Evolutionary conservation across 768 basidiomycete species (phyloP).

Genomic region (Auricularia heimuer): DNA sequence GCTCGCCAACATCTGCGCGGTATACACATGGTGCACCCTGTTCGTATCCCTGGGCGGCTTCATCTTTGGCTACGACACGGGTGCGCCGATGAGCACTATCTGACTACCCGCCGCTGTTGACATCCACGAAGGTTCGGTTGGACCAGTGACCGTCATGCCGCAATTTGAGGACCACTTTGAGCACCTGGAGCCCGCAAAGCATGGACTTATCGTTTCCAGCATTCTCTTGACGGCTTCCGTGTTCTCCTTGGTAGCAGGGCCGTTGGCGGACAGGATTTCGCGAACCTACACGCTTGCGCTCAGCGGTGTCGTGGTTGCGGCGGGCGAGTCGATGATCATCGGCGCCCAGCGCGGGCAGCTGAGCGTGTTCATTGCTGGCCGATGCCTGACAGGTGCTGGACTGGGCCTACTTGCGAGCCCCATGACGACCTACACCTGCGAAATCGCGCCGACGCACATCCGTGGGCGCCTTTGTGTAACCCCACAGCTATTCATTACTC

Average conservation of each 20-base stretch:
- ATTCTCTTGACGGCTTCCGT: constrained; percentile 34
- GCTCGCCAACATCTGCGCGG: neutral
- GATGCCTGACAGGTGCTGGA: constrained; percentile 37
- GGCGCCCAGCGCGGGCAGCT: constrained; percentile 26
- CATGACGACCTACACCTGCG: constrained; percentile 28
- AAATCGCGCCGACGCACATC: constrained; percentile 33
- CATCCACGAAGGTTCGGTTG: constrained; percentile 20
- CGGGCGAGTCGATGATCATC: constrained; percentile 29
- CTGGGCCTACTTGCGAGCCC: constrained; percentile 37
- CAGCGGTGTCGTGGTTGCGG: constrained; percentile 32
- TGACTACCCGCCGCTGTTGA: neutral
- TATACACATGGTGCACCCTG: constrained; percentile 21
- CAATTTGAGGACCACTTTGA: constrained; percentile 33
- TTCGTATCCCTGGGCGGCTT: constrained; percentile 26
- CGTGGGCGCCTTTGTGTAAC: constrained; percentile 32
- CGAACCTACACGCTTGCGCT: constrained; percentile 36
- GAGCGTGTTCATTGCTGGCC: constrained; percentile 31
- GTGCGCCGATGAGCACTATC: constrained; percentile 8
- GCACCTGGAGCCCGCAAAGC: constrained; percentile 25
- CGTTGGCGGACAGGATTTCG: constrained; percentile 36
- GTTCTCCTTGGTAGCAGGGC: constrained; percentile 31
- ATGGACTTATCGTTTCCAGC: constrained; percentile 35
- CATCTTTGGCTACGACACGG: constrained; percentile 28
- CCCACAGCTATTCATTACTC: constrained; percentile 33
- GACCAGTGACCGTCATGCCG: constrained; percentile 38